phyloP scores from a whole-genome alignment of 2,329 filamentous ascomycete genomes.

The Bipolaris victoriae region DNA sequence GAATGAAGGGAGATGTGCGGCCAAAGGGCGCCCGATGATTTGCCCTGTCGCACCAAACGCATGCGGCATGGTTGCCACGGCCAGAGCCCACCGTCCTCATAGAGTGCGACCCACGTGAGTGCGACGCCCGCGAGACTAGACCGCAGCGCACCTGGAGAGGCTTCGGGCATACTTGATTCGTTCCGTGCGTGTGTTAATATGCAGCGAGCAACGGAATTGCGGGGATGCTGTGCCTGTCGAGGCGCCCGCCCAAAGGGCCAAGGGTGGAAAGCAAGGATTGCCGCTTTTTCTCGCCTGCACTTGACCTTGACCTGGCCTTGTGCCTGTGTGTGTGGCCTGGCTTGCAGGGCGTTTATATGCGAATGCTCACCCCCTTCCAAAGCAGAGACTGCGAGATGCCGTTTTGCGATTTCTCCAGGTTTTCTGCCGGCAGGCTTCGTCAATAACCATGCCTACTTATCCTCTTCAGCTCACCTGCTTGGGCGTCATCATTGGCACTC shows the following conservation, averaged over 20 bases:
- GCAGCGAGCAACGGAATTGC: slow-evolving; percentile 19
- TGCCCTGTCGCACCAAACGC: slow-evolving; percentile 13
- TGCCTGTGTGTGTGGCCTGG: background rate
- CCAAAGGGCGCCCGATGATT: slow-evolving; percentile 7
- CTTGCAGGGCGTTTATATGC: slow-evolving; percentile 34
- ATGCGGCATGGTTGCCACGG: slow-evolving; percentile 7
- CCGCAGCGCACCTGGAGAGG: slow-evolving; percentile 21
- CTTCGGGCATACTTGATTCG: slow-evolving; percentile 20
- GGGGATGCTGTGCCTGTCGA: slow-evolving; percentile 26
- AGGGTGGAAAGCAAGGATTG: slow-evolving; percentile 18
- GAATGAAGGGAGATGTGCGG: slow-evolving; percentile 8
- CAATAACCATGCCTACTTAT: slow-evolving; percentile 46
- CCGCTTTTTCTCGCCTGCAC: slow-evolving; percentile 5
- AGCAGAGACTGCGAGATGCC: slow-evolving; percentile 31
- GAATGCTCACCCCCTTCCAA: slow-evolving; percentile 31
- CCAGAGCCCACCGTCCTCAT: slow-evolving; percentile 5
- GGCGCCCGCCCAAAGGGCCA: slow-evolving; percentile 4
- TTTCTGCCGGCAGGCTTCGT: slow-evolving; percentile 28
- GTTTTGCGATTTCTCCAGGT: slow-evolving; percentile 36
- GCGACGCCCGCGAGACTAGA: slow-evolving; percentile 11
- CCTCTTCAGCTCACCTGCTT: slow-evolving; percentile 48
- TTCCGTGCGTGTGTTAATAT: slow-evolving; percentile 28
- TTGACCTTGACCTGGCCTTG: slow-evolving; percentile 15
- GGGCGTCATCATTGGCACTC: slow-evolving; percentile 46
- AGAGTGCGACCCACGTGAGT: slow-evolving; percentile 19